phyloP scores from a whole-genome alignment of 2,329 filamentous ascomycete genomes.

The Pseudogymnoascus pannorum region DNA sequence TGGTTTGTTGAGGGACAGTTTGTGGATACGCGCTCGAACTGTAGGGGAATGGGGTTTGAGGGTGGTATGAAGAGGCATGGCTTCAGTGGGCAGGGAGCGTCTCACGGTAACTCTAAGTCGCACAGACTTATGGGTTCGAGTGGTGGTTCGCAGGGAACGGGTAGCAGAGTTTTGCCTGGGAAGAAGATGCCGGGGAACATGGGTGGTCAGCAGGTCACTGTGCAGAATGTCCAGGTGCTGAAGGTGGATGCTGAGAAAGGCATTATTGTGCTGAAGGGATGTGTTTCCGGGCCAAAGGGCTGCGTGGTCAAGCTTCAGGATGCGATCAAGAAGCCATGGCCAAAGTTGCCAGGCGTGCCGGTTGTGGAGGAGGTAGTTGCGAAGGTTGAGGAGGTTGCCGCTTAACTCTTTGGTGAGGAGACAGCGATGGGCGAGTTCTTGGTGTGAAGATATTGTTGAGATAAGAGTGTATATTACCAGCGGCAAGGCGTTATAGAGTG shows the following conservation, averaged over 20 bases:
- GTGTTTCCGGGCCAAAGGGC: conserved; percentile 82
- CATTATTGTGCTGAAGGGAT: conserved; percentile 79
- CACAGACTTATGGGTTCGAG: conserved; percentile 88
- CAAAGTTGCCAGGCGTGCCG: conserved; percentile 45
- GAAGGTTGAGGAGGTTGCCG: conserved; percentile 33
- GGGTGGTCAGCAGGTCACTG: conserved; percentile 81
- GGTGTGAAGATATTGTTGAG: conserved; percentile 9
- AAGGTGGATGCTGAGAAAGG: conserved; percentile 83
- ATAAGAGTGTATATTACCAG: conserved; percentile 9
- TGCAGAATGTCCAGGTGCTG: conserved; percentile 85
- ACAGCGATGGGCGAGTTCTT: background rate
- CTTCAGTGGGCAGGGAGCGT: conserved; percentile 80
- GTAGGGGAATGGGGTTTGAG: conserved; percentile 84
- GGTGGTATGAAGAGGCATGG: conserved; percentile 98
- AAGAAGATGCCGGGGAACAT: conserved; percentile 98
- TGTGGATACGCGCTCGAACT: conserved; percentile 74
- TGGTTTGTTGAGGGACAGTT: conserved; percentile 90
- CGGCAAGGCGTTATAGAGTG: conserved; percentile 10
- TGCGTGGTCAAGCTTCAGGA: conserved; percentile 81
- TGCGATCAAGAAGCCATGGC: conserved; percentile 80
- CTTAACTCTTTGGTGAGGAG: conserved; percentile 11
- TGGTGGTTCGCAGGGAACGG: conserved; percentile 83
- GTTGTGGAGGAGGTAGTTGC: conserved; percentile 41
- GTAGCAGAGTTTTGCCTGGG: conserved; percentile 84
- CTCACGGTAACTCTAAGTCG: conserved; percentile 91